Evolutionary conservation across 768 basidiomycete species (phyloP).

Genomic region (Coprinellus micaceus): DNA sequence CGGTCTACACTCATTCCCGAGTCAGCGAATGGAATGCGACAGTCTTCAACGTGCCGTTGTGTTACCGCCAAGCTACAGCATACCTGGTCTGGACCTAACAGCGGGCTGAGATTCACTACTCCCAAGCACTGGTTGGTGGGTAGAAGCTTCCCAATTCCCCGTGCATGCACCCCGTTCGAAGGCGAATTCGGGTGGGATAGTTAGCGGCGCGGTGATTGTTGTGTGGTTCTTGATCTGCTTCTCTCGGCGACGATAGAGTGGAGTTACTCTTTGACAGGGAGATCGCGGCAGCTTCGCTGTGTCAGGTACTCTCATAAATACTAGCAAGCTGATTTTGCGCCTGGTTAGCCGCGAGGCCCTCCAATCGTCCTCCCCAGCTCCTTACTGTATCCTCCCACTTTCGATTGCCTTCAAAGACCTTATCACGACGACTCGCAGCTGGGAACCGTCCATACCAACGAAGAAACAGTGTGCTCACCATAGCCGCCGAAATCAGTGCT

Average conservation of each 20-base stretch:
- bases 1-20: not conserved
- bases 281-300: not conserved
- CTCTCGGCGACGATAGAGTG: not conserved
- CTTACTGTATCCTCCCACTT: not conserved
- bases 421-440: too few species aligned
- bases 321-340: not conserved
- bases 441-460: not conserved
- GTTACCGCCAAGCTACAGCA: too few species aligned
- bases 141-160: not conserved
- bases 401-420: not conserved
- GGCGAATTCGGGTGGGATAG: too few species aligned
- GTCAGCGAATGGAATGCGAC: too few species aligned
- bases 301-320: not conserved
- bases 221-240: not conserved
- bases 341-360: too few species aligned
- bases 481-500: not conserved
- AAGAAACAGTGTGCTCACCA: not conserved
- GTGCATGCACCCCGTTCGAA: not conserved
- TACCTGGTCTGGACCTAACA: too few species aligned
- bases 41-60: too few species aligned
- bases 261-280: not conserved
- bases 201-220: not conserved
- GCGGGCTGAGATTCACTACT: too few species aligned
- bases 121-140: too few species aligned
- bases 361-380: too few species aligned